Evolutionary conservation across 345 rosid genomes (phyloP).

Genomic region (Populus nigra): DNA sequence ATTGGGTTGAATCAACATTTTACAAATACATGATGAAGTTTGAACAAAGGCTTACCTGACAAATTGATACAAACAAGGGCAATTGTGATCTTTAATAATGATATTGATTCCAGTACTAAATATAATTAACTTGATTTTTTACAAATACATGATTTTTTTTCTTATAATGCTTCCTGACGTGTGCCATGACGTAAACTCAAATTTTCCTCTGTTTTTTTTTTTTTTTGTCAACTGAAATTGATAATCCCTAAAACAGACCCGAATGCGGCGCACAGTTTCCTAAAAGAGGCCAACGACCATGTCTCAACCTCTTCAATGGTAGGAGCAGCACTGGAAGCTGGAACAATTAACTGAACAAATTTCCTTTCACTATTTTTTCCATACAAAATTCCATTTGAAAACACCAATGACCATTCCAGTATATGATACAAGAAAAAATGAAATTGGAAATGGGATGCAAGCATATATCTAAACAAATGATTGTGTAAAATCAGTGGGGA

Average conservation of each 20-base stretch:
- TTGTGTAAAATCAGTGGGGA: constrained; percentile 5
- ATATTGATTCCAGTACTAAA: background rate
- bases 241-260: no score
- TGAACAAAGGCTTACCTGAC: background rate
- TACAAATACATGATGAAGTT: no score
- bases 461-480: constrained; percentile 19
- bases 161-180: background rate
- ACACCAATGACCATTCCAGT: constrained; percentile 7
- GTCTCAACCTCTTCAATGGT: background rate
- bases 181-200: background rate
- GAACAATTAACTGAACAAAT: background rate
- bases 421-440: background rate
- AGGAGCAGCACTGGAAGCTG: background rate
- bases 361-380: constrained; percentile 6
- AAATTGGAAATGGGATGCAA: background rate
- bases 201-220: no score
- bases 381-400: constrained; percentile 1
- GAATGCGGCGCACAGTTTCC: no score
- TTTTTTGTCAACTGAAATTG: background rate
- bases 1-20: no score
- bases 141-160: no score
- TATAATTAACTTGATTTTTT: no score
- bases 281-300: no score
- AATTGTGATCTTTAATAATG: background rate
- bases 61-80: background rate